Evolutionary conservation across 768 basidiomycete genomes (phyloP).

Genomic region (Lenzites betulinus): DNA sequence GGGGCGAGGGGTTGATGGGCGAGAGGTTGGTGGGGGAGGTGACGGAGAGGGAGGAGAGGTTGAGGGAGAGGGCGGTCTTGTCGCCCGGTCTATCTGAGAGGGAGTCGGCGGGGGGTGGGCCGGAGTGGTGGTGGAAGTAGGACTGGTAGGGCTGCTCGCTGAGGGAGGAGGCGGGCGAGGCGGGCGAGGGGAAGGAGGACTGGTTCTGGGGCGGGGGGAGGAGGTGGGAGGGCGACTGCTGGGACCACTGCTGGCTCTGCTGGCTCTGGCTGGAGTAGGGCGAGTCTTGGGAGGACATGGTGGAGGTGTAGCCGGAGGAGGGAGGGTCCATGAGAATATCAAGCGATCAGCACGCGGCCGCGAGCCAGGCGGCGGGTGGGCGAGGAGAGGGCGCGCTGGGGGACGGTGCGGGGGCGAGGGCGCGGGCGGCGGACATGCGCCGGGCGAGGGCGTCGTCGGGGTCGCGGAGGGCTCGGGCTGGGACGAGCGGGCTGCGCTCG

Average conservation of each 20-base stretch:
- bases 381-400: background rate
- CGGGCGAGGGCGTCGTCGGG: background rate
- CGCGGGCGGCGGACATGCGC: background rate
- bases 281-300: slow-evolving; percentile 31
- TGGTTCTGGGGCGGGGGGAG: slow-evolving; percentile 33
- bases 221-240: slow-evolving; percentile 30
- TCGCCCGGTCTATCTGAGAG: slow-evolving; percentile 27
- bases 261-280: slow-evolving; percentile 33
- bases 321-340: slow-evolving; percentile 30
- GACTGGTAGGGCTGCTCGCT: slow-evolving; percentile 34
- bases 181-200: slow-evolving; percentile 36
- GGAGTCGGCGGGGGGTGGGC: slow-evolving; percentile 26
- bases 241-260: slow-evolving; percentile 32
- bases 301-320: slow-evolving; percentile 26
- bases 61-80: slow-evolving; percentile 52
- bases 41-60: slow-evolving; percentile 66
- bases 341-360: slow-evolving; percentile 22
- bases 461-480: background rate
- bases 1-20: slow-evolving; percentile 54
- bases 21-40: slow-evolving; percentile 67
- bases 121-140: slow-evolving; percentile 28
- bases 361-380: slow-evolving; percentile 13
- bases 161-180: slow-evolving; percentile 35
- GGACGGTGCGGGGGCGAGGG: background rate
- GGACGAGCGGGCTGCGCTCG: slow-evolving; percentile 5